These are phyloP conservation scores for Tylopilus rubrobrunneus DNA, from an alignment of 768 basidiomycete species.

Conservation along the genomic window DNA sequence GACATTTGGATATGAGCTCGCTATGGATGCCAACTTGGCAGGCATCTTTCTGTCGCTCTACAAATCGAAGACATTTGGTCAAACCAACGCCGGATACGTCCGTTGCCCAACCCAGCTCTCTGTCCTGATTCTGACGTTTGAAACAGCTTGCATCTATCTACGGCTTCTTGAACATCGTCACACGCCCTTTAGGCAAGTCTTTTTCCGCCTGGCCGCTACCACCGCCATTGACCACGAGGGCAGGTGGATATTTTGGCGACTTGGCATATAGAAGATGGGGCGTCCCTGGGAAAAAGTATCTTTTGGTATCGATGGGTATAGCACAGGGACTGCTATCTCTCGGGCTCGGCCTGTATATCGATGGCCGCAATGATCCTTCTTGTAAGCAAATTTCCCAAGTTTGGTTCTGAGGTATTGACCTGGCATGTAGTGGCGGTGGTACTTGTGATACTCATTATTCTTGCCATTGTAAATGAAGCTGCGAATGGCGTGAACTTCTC, in stretches of 20 bases:
- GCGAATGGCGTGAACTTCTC: constrained; percentile 4
- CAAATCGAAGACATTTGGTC: constrained; percentile 1
- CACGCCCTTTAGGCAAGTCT: constrained; percentile 1
- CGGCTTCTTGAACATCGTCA: constrained; percentile 2
- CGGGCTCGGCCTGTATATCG: constrained; percentile 39
- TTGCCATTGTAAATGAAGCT: neutral
- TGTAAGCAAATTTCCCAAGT: constrained; percentile 10
- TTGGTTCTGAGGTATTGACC: neutral
- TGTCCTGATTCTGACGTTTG: neutral
- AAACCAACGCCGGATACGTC: constrained; percentile 7
- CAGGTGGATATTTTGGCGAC: constrained; percentile 8
- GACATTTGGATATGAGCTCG: constrained; percentile 5
- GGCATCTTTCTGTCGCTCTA: constrained; percentile 1
- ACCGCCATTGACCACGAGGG: neutral
- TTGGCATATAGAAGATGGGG: constrained; percentile 4
- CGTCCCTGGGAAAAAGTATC: constrained; percentile 6
- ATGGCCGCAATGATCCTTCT: constrained; percentile 17
- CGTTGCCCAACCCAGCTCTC: neutral
- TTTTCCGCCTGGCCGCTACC: neutral
- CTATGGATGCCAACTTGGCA: constrained; percentile 5
- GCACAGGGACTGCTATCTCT: constrained; percentile 3
- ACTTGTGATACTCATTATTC: neutral
- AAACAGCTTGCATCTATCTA: constrained; percentile 1
- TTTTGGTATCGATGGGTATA: constrained; percentile 1
- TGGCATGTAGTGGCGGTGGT: neutral